Evolutionary conservation across 176 grass and related monocot genomes (phyloP), one percentile per base, ranked within the genome.

Genomic region (Carex pumila): DNA sequence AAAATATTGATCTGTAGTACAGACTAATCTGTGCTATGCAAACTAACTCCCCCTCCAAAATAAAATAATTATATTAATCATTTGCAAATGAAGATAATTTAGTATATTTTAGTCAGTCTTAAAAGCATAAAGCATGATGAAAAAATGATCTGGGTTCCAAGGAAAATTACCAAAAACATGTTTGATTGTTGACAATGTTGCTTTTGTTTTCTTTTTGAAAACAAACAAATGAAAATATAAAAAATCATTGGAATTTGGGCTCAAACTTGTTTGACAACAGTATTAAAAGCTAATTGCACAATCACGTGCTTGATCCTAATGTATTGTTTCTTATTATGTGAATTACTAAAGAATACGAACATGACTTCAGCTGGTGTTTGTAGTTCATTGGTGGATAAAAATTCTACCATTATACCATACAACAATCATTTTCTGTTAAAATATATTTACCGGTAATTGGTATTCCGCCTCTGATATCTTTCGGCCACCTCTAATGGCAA

Each of bases 401-500:
- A 12, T 37, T 56, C 41, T 66, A 43, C 14, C 31, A 43, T 56
- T 30, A 25, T 66, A 66, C 57, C 59, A 61, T 7, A 65, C 25
- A 21, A 37, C 25, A 11, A 37, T 6, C 39, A n/a, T 82, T 52
- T 53, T 14, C 17, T 55, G 62, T 21, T 50, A 66, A 66, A 50
- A 69, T 69, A 41, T 39, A 39, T 69, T 65, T 98, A 98, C 95
- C 34, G 91, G 95, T 84, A 98, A 86, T 75, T 98, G 95, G 71
- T 93, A 94, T 49, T 86, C 81, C 18, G 32, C 83, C 25, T 91
- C 89, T 21, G 88, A 90, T 47, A 93, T 73, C 81, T 72, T 81
- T n/a, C 95, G 84, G 0, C 92, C 92, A n/a, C 91, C 95, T 93
- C 93, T 92, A 86, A 94, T 85, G 77, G 95, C 91, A 89, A 98